Evolutionary conservation across 345 rosid genomes (phyloP).

Genomic region (Pseudoturritis turrita): DNA sequence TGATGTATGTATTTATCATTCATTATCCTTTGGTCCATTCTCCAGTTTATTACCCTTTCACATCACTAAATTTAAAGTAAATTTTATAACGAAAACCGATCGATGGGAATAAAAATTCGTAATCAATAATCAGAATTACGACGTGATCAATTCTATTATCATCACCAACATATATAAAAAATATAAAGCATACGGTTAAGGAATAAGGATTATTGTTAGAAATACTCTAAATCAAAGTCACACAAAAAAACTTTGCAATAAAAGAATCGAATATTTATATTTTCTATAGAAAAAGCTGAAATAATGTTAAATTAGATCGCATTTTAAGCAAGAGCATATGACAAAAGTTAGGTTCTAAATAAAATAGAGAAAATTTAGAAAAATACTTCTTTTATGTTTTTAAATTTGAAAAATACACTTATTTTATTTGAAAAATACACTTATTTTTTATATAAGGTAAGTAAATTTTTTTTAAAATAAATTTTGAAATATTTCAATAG

Average conservation of each 20-base stretch:
- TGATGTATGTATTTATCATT: not conserved
- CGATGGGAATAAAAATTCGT: not conserved
- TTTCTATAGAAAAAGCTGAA: not conserved
- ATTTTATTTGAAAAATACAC: too few relatives aligned
- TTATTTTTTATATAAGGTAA: too few relatives aligned
- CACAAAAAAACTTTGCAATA: not conserved
- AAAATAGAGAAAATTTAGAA: too few relatives aligned
- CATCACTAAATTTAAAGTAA: not conserved
- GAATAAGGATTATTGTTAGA: not conserved
- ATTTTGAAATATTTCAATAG: too few relatives aligned
- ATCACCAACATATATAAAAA: not conserved
- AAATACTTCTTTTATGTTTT: too few relatives aligned
- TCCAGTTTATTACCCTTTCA: not conserved
- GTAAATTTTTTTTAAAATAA: too few relatives aligned
- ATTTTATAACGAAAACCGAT: not conserved
- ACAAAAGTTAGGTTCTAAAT: slow-evolving; percentile 17
- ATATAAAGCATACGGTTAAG: not conserved
- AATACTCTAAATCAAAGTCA: slow-evolving; percentile 15
- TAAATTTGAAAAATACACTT: too few relatives aligned
- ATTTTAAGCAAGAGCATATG: slow-evolving; percentile 25
- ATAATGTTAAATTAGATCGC: slow-evolving; percentile 11
- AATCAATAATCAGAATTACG: not conserved
- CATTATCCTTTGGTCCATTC: slow-evolving; percentile 11
- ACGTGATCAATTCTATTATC: not conserved
- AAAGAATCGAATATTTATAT: slow-evolving; percentile 26